Evolutionary conservation across 2,329 filamentous ascomycete species (phyloP), one percentile per base, ranked within the genome.

Genomic region (Fulvia fulva): DNA sequence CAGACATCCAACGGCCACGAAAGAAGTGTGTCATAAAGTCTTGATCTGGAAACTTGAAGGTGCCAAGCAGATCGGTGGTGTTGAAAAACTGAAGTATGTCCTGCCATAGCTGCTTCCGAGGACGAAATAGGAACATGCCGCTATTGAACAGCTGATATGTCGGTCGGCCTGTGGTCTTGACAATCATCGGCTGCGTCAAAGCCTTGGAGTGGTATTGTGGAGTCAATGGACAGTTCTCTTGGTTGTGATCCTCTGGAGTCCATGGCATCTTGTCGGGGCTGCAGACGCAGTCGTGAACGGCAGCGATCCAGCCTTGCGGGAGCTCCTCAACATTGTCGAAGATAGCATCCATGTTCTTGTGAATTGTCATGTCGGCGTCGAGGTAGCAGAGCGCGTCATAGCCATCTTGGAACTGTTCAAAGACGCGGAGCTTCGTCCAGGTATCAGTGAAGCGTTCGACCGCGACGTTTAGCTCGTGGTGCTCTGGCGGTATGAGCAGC

Each of bases 401-500:
- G 51, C 67, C 61, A 16, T 55, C n/a, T 19, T 51, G 19, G 53
- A 59, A 62, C 3, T 79, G 59, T 56, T 80, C 75, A 61, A 82
- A 82, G 22, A 81, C 79, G n/a, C 78, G 75, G 1, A 82, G 71
- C 63, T 82, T 81, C 2, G 79, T 81, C 78, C 79, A 82, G 2
- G 80, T 82, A 60, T 82, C 80, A 58, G 73, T 73, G 67, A 82
- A 82, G 21, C 79, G 75, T 56, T 79, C 75, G 1, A 78, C 78
- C 30, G 81, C 78, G 16, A 75, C 63, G 57, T 75, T 72, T 43
- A 74, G 72, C 51, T 73, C 67, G 34, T 70, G 68, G 49, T 68
- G 67, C 4, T 66, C 59, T 25, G 73, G 68, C 2, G 79, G 75
- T 2, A 76, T 68, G 0, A 83, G 67, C 9, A 75, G 72, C 2